A percentile compares a stretch with the other conserved stretches of the same genome.
Conservation (phyloP, 164 flowering plant genomes). For the Annona squamosa region DNA sequence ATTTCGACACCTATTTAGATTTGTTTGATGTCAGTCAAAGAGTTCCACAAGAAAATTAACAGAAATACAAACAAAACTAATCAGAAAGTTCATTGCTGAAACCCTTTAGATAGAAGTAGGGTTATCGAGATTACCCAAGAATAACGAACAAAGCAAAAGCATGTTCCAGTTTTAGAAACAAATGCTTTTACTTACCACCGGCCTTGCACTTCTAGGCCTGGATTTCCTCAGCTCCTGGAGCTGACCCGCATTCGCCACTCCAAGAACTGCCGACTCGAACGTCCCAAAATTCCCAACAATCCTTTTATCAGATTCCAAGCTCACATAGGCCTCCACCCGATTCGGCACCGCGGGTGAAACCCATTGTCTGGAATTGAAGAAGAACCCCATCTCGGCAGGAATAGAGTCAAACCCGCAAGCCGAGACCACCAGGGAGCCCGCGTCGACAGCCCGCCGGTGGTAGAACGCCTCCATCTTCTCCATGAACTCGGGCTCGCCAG, state of each 20-base stretch:
- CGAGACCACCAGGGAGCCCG: slow-evolving; percentile 55
- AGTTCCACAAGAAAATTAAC: too few relatives aligned
- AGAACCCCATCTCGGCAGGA: slow-evolving; percentile 68
- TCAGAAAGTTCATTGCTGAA: background rate
- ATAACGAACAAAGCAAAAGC: background rate
- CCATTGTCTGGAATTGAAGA: slow-evolving; percentile 75
- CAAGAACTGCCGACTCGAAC: slow-evolving; percentile 68
- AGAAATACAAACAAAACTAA: too few relatives aligned
- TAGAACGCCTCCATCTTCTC: slow-evolving; percentile 61
- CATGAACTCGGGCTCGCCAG: slow-evolving; percentile 91
- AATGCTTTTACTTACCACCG: slow-evolving; percentile 30
- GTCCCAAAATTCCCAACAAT: slow-evolving; percentile 71
- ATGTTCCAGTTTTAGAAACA: background rate
- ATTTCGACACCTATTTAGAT: too few relatives aligned
- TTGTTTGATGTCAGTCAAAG: too few relatives aligned
- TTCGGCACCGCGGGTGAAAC: slow-evolving; percentile 34
- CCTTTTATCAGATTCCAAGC: slow-evolving; percentile 61
- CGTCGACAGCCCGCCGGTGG: slow-evolving; percentile 47
- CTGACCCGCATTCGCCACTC: slow-evolving; percentile 49
- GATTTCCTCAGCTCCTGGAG: slow-evolving; percentile 50
- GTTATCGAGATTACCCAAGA: too few relatives aligned
- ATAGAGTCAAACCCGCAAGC: slow-evolving; percentile 85
- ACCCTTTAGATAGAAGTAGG: too few relatives aligned
- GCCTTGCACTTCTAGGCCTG: slow-evolving; percentile 51
- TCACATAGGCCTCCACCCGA: slow-evolving; percentile 58